Percentiles rank a stretch among this genome's conserved stretches.
These are phyloP conservation scores for Stygiomarasmius scandens DNA, from an alignment of 1,284 basidiomycete species.

Conservation along the genomic window DNA sequence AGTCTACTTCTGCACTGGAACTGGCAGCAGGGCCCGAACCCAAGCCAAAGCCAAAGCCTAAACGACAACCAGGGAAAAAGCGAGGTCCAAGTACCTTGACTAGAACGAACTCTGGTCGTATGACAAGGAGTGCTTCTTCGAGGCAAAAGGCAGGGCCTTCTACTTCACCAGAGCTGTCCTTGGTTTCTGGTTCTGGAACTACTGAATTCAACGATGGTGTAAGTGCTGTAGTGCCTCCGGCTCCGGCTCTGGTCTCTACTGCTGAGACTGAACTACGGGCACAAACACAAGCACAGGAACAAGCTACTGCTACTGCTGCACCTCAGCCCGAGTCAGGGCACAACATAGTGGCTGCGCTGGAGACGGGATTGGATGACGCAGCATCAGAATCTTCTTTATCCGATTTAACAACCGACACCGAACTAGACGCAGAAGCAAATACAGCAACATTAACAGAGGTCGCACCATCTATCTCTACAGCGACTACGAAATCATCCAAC, in stretches of 20 bases:
- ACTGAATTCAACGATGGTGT: background rate
- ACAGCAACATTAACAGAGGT: constrained; percentile 20
- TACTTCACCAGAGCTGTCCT: background rate
- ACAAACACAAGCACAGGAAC: too few species aligned
- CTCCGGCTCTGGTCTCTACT: too few species aligned
- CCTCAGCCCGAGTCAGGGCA: background rate
- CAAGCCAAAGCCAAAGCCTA: constrained; percentile 13
- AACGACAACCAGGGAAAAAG: constrained; percentile 25
- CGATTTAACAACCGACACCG: constrained; percentile 1
- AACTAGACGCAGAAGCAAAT: constrained; percentile 10
- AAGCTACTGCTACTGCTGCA: background rate
- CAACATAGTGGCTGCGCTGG: constrained; percentile 1
- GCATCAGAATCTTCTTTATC: constrained; percentile 12
- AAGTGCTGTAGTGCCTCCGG: too few species aligned
- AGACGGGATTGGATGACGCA: background rate
- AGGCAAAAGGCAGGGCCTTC: constrained; percentile 21
- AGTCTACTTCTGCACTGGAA: background rate
- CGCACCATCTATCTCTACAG: background rate
- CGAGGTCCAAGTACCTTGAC: constrained; percentile 21
- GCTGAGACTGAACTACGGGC: too few species aligned
- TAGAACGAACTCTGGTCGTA: constrained; percentile 25
- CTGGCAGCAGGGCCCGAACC: too few species aligned
- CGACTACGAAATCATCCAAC: constrained; percentile 5
- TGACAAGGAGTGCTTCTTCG: constrained; percentile 34
- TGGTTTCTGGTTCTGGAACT: too few species aligned